Percentiles rank a stretch among this genome's conserved stretches.
Evolutionary conservation across 495 filamentous ascomycete genomes (phyloP).

Genomic region (Neurospora terricola): DNA sequence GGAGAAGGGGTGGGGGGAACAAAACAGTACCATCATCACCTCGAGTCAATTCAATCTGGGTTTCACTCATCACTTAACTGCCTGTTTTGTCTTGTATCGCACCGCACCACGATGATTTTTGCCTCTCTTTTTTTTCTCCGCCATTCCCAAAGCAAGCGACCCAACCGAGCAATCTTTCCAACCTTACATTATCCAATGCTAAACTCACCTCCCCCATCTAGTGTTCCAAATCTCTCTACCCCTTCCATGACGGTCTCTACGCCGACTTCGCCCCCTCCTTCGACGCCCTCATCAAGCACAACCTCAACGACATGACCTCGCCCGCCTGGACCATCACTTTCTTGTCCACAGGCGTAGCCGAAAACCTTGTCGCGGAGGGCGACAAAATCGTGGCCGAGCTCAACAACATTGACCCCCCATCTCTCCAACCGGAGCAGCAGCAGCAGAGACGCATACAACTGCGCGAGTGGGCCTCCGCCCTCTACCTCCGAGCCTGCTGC

Average conservation of each 20-base stretch:
- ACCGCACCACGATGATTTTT: background rate
- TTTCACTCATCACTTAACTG: background rate
- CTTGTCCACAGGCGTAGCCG: slow-evolving; percentile 39
- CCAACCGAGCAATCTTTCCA: background rate
- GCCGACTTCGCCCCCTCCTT: slow-evolving; percentile 72
- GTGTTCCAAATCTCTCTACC: slow-evolving; percentile 58
- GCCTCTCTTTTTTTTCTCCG: background rate
- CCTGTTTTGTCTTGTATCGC: background rate
- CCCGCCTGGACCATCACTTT: slow-evolving; percentile 55
- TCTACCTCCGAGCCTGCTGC: slow-evolving; percentile 62
- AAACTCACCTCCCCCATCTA: slow-evolving; percentile 11
- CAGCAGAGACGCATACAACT: too few relatives aligned
- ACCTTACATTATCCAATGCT: background rate
- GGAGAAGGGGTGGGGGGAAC: background rate
- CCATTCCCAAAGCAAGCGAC: background rate
- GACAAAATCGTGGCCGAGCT: slow-evolving; percentile 33
- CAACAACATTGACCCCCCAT: too few relatives aligned
- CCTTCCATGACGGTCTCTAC: slow-evolving; percentile 63
- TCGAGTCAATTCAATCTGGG: background rate
- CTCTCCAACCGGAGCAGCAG: too few relatives aligned
- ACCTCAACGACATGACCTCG: slow-evolving; percentile 54
- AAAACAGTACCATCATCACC: background rate
- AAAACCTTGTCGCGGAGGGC: slow-evolving; percentile 40
- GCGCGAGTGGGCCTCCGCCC: slow-evolving; percentile 50
- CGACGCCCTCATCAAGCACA: slow-evolving; percentile 46